Evolutionary conservation across 2,329 filamentous ascomycete species (phyloP).

Genomic region (Laburnicola sp.): DNA sequence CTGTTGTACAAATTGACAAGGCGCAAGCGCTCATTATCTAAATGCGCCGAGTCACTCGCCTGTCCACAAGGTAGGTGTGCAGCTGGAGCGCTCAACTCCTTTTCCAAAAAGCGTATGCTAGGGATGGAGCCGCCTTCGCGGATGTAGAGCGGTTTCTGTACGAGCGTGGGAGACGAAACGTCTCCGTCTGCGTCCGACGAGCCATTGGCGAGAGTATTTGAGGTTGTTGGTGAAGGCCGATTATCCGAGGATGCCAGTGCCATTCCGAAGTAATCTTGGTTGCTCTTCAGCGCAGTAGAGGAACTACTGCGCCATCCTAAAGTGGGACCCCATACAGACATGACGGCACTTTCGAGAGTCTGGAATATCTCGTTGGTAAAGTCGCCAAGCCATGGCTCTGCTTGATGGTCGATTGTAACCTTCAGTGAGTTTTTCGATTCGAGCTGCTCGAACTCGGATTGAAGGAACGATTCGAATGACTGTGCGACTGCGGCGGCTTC

Average conservation of each 20-base stretch:
- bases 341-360: constrained; percentile 81
- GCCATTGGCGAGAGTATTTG: constrained; percentile 55
- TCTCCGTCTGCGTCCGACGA: constrained; percentile 22
- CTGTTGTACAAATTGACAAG: constrained; percentile 88
- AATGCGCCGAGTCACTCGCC: constrained; percentile 88
- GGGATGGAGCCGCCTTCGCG: constrained; percentile 95
- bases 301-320: constrained; percentile 37
- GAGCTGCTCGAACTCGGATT: constrained; percentile 71
- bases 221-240: constrained; percentile 52
- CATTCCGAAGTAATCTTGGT: constrained; percentile 7
- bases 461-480: constrained; percentile 67
- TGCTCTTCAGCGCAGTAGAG: constrained; percentile 16
- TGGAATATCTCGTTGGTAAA: constrained; percentile 88
- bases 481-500: constrained; percentile 76
- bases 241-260: constrained; percentile 11
- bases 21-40: constrained; percentile 92
- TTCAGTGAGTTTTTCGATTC: constrained; percentile 79
- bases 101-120: constrained; percentile 89
- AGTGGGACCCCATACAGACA: constrained; percentile 76
- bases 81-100: constrained; percentile 87
- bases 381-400: constrained; percentile 95
- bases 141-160: constrained; percentile 79
- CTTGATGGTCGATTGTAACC: constrained; percentile 86
- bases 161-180: background rate
- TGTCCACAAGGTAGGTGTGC: constrained; percentile 94